These are phyloP conservation scores for Megacollybia marginata DNA, from an alignment of 768 basidiomycete genomes.

Conservation along the genomic window DNA sequence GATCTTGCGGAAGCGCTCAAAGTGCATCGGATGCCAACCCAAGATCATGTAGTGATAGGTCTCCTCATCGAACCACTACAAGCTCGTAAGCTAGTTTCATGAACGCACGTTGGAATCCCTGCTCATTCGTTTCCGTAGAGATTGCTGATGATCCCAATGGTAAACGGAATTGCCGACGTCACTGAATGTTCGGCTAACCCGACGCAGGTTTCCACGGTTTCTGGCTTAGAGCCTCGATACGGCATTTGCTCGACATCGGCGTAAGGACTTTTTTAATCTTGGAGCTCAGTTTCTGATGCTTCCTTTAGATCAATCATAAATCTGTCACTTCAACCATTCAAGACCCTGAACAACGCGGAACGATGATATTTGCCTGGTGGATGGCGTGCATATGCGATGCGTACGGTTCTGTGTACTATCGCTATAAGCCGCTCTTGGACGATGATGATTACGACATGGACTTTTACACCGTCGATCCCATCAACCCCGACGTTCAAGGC, in stretches of 20 bases:
- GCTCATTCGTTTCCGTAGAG: constrained; percentile 35
- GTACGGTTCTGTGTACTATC: constrained; percentile 76
- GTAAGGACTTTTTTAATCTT: constrained; percentile 25
- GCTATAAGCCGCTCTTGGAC: constrained; percentile 78
- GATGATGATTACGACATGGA: constrained; percentile 89
- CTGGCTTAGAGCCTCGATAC: constrained; percentile 74
- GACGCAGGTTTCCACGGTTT: constrained; percentile 73
- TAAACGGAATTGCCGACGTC: constrained; percentile 23
- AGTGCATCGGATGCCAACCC: constrained; percentile 71
- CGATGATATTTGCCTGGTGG: constrained; percentile 93
- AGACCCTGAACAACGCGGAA: constrained; percentile 69
- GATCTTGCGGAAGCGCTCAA: constrained; percentile 84
- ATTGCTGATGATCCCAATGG: constrained; percentile 66
- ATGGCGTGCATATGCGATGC: constrained; percentile 84
- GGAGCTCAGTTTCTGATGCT: not conserved
- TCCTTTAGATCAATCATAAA: constrained; percentile 72
- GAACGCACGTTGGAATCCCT: not conserved
- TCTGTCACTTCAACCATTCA: constrained; percentile 66
- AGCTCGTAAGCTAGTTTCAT: constrained; percentile 60
- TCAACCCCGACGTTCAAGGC: constrained; percentile 39
- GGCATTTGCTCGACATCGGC: constrained; percentile 72
- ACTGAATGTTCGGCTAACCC: constrained; percentile 9
- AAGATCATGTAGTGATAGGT: constrained; percentile 78
- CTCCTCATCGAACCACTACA: constrained; percentile 79
- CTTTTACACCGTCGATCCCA: constrained; percentile 72